These are phyloP conservation scores for Phaeodactylum tricornutum DNA, from an alignment of 108 stramenopile genomes.

Conservation along the genomic window DNA sequence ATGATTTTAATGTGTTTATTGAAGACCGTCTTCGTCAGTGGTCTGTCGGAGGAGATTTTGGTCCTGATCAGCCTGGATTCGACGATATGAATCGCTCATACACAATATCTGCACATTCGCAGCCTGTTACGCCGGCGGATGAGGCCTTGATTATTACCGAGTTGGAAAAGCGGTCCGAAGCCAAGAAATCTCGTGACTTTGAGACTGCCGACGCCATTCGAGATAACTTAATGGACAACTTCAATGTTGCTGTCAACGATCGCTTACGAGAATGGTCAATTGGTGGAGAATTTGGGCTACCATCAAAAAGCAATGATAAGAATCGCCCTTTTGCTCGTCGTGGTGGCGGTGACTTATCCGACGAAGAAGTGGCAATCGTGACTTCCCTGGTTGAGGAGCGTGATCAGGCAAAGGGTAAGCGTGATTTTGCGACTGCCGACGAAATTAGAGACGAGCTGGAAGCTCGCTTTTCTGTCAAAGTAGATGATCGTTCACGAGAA, in stretches of 20 bases:
- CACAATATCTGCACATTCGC: too few relatives aligned
- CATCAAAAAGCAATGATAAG: too few relatives aligned
- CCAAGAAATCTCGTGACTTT: conserved; percentile 38
- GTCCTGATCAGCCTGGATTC: too few relatives aligned
- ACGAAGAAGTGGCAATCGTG: neutral
- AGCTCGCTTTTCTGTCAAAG: conserved; percentile 22
- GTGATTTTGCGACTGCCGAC: conserved; percentile 51
- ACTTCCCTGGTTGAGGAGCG: neutral
- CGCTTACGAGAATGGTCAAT: conserved; percentile 31
- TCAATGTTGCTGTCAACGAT: conserved; percentile 44
- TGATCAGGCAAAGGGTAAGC: conserved; percentile 24
- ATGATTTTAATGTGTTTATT: conserved; percentile 29
- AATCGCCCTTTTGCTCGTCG: too few relatives aligned
- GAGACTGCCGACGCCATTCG: conserved; percentile 46
- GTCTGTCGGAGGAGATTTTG: conserved; percentile 42
- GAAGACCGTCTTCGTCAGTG: conserved; percentile 39
- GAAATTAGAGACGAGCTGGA: conserved; percentile 33
- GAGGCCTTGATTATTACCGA: neutral
- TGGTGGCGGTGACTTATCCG: neutral
- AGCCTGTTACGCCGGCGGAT: too few relatives aligned
- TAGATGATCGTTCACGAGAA: conserved; percentile 33
- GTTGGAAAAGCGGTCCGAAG: conserved; percentile 7
- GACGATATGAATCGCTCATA: too few relatives aligned
- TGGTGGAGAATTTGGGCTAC: conserved; percentile 39
- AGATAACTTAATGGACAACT: conserved; percentile 23